Evolutionary conservation across 805 yeast species (phyloP).

Genomic region (Yarrowia sp.): DNA sequence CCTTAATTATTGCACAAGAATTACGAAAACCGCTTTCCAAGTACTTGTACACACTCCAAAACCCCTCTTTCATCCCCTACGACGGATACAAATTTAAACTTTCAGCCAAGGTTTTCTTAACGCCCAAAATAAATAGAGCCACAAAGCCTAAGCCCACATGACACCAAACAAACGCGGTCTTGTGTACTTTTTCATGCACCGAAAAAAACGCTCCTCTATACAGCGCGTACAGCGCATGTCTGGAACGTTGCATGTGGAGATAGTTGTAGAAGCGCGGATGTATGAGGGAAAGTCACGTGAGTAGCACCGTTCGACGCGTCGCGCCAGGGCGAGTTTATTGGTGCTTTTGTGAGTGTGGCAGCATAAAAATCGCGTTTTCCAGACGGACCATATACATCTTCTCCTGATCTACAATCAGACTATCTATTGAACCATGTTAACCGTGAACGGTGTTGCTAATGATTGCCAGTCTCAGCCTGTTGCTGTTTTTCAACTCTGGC

Average conservation of each 20-base stretch:
- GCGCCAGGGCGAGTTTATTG: not conserved
- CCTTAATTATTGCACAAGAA: no score
- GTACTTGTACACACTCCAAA: no score
- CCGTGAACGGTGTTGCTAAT: not conserved
- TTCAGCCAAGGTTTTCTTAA: not conserved
- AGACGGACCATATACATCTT: no score
- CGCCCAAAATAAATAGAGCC: not conserved
- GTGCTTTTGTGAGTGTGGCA: no score
- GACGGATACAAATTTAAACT: not conserved
- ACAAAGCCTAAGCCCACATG: not conserved
- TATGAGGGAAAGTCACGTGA: not conserved
- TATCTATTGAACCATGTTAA: not conserved
- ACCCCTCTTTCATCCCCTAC: not conserved
- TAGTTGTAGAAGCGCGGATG: not conserved
- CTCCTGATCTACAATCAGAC: not conserved
- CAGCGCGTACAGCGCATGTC: slow-evolving; percentile 15
- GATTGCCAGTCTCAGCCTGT: not conserved
- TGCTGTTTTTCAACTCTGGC: no score
- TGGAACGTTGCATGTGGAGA: not conserved
- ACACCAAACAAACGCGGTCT: slow-evolving; percentile 14
- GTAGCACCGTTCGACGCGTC: not conserved
- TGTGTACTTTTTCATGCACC: not conserved
- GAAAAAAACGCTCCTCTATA: not conserved
- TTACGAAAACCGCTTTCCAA: no score
- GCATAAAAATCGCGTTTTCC: no score